Conservation (phyloP, 2,329 filamentous ascomycete species). For the Fusarium decemcellulare region DNA sequence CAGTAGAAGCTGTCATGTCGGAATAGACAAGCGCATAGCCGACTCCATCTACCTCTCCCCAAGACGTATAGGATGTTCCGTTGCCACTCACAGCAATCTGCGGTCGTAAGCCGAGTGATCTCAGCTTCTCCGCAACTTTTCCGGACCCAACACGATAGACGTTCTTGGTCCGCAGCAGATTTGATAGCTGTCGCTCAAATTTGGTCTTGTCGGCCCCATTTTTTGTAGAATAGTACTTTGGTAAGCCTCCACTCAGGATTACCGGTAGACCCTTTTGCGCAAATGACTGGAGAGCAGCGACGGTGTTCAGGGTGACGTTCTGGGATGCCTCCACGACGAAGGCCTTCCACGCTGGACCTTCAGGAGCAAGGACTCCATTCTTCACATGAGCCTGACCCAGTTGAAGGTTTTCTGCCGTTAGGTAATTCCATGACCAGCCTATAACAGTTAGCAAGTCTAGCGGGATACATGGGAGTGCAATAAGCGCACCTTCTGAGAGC, state of each 20-base stretch:
- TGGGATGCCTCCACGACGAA: background rate
- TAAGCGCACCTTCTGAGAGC: background rate
- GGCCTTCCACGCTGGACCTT: slow-evolving; percentile 3
- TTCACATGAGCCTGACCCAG: background rate
- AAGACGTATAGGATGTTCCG: slow-evolving; percentile 12
- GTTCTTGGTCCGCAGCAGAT: background rate
- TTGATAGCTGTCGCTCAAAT: background rate
- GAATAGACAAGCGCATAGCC: slow-evolving; percentile 13
- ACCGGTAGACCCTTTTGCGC: slow-evolving; percentile 5
- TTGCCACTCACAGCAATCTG: background rate
- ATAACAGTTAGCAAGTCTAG: too few species aligned
- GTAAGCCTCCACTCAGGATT: background rate
- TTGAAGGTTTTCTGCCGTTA: slow-evolving; percentile 1
- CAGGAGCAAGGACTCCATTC: background rate
- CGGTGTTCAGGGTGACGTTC: background rate
- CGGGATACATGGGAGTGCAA: too few species aligned
- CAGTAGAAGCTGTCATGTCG: background rate
- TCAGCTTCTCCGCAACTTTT: background rate
- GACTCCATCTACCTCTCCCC: background rate
- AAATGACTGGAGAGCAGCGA: background rate
- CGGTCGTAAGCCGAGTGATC: background rate
- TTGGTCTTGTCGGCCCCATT: background rate
- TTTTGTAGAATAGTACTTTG: background rate
- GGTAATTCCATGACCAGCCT: slow-evolving; percentile 13
- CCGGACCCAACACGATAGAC: background rate